phyloP scores from a whole-genome alignment of 106 monocot genomes.

The Iris macrosiphon region DNA sequence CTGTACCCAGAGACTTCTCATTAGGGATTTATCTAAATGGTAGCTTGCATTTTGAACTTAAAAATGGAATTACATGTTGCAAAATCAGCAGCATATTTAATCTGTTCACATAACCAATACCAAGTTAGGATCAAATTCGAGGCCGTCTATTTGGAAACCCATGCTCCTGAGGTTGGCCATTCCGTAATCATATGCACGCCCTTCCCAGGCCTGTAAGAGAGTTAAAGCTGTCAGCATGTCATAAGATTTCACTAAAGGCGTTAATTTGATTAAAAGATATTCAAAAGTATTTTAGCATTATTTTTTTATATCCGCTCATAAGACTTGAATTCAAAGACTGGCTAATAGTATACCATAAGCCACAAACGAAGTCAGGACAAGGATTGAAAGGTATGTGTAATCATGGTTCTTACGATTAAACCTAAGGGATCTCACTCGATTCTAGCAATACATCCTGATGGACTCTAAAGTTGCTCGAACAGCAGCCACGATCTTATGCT shows the following conservation, averaged over 20 bases:
- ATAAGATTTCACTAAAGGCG: constrained; percentile 3
- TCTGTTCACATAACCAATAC: constrained; percentile 34
- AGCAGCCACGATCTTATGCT: too few relatives aligned
- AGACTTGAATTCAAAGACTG: not conserved
- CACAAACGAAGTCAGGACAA: not conserved
- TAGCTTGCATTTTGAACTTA: not conserved
- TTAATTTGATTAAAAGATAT: not conserved
- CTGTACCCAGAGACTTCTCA: too few relatives aligned
- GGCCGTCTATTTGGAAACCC: constrained; percentile 91
- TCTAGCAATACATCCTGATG: too few relatives aligned
- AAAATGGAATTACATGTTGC: not conserved
- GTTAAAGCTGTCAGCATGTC: not conserved
- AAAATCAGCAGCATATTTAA: not conserved
- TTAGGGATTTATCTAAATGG: too few relatives aligned
- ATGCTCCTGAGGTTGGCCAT: constrained; percentile 85
- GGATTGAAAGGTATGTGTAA: not conserved
- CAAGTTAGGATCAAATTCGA: constrained; percentile 89
- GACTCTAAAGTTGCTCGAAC: too few relatives aligned
- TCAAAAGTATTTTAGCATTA: not conserved
- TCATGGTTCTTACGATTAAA: not conserved
- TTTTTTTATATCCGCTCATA: not conserved
- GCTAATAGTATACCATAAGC: not conserved
- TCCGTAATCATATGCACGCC: constrained; percentile 95
- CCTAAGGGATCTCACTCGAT: not conserved
- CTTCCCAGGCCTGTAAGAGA: constrained; percentile 83